phyloP scores from a whole-genome alignment of 805 yeast genomes.

The Myxozyma vanderwaltii region DNA sequence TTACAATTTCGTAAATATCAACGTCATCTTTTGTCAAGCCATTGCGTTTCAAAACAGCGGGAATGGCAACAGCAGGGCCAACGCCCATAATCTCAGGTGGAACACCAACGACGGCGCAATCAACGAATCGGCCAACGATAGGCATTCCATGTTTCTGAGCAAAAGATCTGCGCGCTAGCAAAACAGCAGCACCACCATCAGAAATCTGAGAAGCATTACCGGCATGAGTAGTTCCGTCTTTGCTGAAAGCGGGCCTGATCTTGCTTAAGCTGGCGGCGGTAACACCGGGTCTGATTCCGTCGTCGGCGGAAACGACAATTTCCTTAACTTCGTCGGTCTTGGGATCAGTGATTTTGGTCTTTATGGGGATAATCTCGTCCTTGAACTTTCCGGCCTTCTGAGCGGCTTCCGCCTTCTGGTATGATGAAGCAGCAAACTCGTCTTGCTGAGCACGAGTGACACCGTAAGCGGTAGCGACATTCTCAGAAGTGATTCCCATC shows the following conservation, averaged over 20 bases:
- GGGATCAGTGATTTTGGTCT: conserved; percentile 57
- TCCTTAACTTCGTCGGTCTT: conserved; percentile 61
- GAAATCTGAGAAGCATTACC: conserved; percentile 96
- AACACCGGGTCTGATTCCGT: conserved; percentile 88
- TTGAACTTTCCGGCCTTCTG: conserved; percentile 70
- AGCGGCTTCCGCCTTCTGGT: conserved; percentile 80
- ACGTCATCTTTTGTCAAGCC: conserved; percentile 67
- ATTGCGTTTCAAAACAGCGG: conserved; percentile 66
- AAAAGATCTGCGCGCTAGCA: conserved; percentile 79
- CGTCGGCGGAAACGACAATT: conserved; percentile 64
- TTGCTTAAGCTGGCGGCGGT: conserved; percentile 74
- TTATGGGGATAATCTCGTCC: conserved; percentile 85
- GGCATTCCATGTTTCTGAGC: conserved; percentile 75
- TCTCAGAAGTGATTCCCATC: conserved; percentile 96
- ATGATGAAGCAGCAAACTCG: conserved; percentile 83
- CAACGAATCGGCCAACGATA: conserved; percentile 77
- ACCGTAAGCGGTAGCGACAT: conserved; percentile 69
- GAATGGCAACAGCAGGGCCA: conserved; percentile 96
- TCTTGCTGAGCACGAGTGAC: conserved; percentile 77
- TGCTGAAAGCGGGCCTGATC: conserved; percentile 82
- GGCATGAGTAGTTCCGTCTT: conserved; percentile 86
- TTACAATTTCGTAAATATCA: conserved; percentile 68
- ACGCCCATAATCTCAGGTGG: conserved; percentile 98
- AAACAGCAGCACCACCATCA: conserved; percentile 92
- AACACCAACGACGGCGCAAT: conserved; percentile 82